Conservation (phyloP, 2,329 filamentous ascomycete species). For the Colletotrichum simmondsii region DNA sequence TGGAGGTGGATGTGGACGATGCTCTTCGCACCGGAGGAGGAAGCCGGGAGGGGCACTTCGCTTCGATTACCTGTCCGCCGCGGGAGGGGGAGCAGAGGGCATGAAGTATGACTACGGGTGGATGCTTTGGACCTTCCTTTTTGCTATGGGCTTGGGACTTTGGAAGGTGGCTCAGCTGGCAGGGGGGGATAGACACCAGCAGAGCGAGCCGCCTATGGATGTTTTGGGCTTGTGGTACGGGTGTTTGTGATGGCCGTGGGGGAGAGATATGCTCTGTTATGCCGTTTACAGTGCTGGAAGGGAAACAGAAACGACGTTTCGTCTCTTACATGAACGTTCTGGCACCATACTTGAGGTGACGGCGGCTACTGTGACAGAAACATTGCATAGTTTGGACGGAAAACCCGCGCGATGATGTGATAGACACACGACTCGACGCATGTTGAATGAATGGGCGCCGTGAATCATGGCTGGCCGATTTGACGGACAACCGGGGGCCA, state of each 20-base stretch:
- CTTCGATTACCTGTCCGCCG: slow-evolving; percentile 9
- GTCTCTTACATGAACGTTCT: not conserved
- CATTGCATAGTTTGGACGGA: slow-evolving; percentile 4
- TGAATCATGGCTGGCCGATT: not conserved
- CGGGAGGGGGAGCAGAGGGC: not conserved
- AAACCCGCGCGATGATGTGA: not conserved
- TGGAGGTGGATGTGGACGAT: slow-evolving; percentile 12
- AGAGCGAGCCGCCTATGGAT: not conserved
- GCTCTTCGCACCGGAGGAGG: not conserved
- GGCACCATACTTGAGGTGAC: slow-evolving; percentile 13
- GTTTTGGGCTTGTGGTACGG: not conserved
- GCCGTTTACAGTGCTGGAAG: not conserved
- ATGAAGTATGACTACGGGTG: not conserved
- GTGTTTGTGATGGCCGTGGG: not conserved
- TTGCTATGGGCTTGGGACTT: not conserved
- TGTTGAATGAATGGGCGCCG: not conserved
- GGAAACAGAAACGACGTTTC: slow-evolving; percentile 8
- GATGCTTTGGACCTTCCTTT: not conserved
- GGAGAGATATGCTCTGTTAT: not conserved
- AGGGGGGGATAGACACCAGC: not conserved
- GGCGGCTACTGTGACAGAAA: slow-evolving; percentile 18
- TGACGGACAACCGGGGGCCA: not conserved
- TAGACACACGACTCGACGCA: not conserved
- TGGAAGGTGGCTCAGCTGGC: not conserved
- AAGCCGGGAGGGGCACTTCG: not conserved